These are phyloP conservation scores for Ganoderma lucidum DNA, from an alignment of 1,284 basidiomycete species.

Conservation along the genomic window DNA sequence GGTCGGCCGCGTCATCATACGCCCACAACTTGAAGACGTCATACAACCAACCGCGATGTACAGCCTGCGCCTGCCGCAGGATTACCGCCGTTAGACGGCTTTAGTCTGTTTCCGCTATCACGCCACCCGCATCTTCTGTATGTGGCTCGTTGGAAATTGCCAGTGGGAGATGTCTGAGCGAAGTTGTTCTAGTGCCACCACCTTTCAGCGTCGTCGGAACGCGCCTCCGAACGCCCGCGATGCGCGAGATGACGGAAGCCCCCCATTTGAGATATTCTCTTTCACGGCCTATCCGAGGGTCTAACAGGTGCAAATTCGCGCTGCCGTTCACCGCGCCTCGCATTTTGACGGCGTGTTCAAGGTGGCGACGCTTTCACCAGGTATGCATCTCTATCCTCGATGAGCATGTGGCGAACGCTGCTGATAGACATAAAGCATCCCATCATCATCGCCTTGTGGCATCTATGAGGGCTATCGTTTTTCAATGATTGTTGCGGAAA, in stretches of 20 bases:
- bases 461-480: too few species aligned
- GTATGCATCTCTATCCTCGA: conserved; percentile 10
- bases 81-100: not conserved
- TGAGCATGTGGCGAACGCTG: not conserved
- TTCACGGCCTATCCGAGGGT: not conserved
- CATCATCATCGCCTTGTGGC: too few species aligned
- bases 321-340: not conserved
- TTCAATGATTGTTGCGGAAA: too few species aligned
- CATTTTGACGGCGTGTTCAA: not conserved
- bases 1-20: not conserved
- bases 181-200: not conserved
- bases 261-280: not conserved
- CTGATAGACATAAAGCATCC: too few species aligned
- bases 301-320: not conserved
- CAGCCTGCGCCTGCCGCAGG: not conserved
- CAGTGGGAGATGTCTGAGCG: not conserved
- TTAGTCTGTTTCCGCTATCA: not conserved
- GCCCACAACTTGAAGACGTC: not conserved
- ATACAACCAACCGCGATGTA: not conserved
- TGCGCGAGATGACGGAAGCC: not conserved
- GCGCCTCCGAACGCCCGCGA: not conserved
- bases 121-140: conserved; percentile 2
- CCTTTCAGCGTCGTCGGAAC: not conserved
- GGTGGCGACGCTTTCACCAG: too few species aligned
- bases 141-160: not conserved